phyloP scores from a whole-genome alignment of 2,329 filamentous ascomycete genomes.

The Nemania sp. region DNA sequence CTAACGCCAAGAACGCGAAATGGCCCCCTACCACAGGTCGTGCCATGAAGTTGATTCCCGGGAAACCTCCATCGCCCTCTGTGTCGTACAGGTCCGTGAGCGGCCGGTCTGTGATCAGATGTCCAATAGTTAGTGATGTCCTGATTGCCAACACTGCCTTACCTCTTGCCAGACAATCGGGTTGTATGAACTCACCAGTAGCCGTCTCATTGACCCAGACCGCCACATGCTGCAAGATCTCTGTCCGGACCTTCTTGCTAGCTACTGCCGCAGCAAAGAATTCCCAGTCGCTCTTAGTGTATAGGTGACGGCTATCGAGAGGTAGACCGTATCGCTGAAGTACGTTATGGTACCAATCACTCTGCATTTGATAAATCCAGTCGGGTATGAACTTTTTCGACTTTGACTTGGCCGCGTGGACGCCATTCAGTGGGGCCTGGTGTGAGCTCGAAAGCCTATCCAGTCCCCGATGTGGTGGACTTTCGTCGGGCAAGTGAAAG shows the following conservation, averaged over 20 bases:
- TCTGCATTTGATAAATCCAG: conserved; percentile 77
- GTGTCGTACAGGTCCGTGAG: conserved; percentile 84
- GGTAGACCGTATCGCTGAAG: conserved; percentile 82
- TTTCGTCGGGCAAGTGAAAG: conserved; percentile 61
- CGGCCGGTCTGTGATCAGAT: conserved; percentile 62
- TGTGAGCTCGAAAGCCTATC: conserved; percentile 33
- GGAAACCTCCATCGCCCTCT: conserved; percentile 74
- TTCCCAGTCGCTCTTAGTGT: conserved; percentile 90
- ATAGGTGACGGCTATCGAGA: conserved; percentile 79
- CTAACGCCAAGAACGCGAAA: conserved; percentile 82
- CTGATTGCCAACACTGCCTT: not conserved
- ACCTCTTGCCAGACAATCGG: not conserved
- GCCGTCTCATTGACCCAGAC: conserved; percentile 82
- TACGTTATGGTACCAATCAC: conserved; percentile 77
- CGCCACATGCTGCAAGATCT: conserved; percentile 75
- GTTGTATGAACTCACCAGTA: conserved; percentile 51
- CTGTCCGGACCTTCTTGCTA: conserved; percentile 65
- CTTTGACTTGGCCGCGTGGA: conserved; percentile 26
- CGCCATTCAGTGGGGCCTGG: conserved; percentile 25
- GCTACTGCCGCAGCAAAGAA: conserved; percentile 85
- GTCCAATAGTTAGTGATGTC: conserved; percentile 9
- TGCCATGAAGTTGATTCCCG: conserved; percentile 76
- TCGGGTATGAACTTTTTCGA: conserved; percentile 66
- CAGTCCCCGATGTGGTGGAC: conserved; percentile 22
- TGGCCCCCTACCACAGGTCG: conserved; percentile 83